Base-by-base conservation (phyloP, 2,329 filamentous ascomycete genomes). In the Teratosphaeriaceae sp. region DNA sequence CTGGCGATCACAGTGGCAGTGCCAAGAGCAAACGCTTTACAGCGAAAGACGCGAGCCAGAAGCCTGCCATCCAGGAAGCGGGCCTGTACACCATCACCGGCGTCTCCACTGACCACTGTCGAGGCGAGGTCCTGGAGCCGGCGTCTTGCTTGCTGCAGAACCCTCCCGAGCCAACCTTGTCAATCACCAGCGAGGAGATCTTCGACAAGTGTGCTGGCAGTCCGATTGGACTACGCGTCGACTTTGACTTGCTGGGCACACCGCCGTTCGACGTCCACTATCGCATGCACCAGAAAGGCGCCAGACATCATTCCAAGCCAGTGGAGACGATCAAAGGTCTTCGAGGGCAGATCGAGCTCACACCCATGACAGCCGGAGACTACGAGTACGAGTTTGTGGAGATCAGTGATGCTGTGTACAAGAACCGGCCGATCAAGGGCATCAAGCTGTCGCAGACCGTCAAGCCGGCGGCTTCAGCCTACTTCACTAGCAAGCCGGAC, bases 171-270 rank as follows among this genome's bases (percentile, higher is more conserved):
- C 92, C 92, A 8, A 79, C 83, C 43, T 64, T 98, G 45, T 73
- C 78, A 3, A 71, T 98, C 38, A 76, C 76, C 23, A 75, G 80
- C 5, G 85, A 94, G 54, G 83, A 88, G 49, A 88, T 98, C 33
- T 85, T 87, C 40, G 92, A 98, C 64, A 94, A 94, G 61, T 98
- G 92, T 62, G 90, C 89, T 26, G 88, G 89, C 37, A 95, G 88
- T 58, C 88, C 92, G 0, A 86, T 98, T 48, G 92, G 92, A 30
- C 75, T 98, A 42, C 79, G 84, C 9, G 86, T 98, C 31, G 85
- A 92, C 57, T 70, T 98, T 38, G 88, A 97, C 60, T 74, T 98
- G 29, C 84, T 90, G 21, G 92, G 92, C 47, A 94, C 88, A 0
- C 90, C 94, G 35, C 90, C 90, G 1, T 98, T 98, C 66, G 72